These are phyloP conservation scores for Rhizophora mangle DNA, from an alignment of 345 rosid species.

Conservation along the genomic window DNA sequence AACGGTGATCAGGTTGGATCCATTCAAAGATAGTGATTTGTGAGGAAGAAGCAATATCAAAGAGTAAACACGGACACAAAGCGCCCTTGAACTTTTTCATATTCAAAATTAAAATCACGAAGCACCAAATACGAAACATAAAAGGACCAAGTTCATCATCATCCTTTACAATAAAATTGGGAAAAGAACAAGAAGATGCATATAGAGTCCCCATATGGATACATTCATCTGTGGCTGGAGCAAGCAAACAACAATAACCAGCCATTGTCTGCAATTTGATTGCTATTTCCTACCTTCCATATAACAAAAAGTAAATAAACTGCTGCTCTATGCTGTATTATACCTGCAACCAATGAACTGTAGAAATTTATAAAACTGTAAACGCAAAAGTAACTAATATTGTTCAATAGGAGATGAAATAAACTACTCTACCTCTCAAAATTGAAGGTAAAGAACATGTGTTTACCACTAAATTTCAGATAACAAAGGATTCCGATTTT, in stretches of 20 bases:
- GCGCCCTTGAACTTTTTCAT: no score
- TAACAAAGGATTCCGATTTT: no score
- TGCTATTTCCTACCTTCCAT: constrained; percentile 19
- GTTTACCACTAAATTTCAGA: no score
- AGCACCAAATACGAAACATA: no score
- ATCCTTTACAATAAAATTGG: constrained; percentile 16
- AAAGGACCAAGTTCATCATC: neutral
- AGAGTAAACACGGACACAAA: no score
- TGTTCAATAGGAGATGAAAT: neutral
- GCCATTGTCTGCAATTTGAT: constrained; percentile 14
- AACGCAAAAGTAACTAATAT: neutral
- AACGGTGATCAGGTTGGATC: no score
- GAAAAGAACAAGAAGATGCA: constrained; percentile 1
- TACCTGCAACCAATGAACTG: constrained; percentile 29
- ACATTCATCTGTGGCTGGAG: constrained; percentile 19
- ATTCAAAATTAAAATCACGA: no score
- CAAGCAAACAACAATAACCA: constrained; percentile 28
- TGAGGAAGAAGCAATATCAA: no score
- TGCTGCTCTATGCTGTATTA: constrained; percentile 22
- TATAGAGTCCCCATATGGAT: neutral
- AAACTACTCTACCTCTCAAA: neutral
- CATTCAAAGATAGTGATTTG: no score
- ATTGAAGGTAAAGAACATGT: neutral
- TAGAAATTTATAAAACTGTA: neutral
- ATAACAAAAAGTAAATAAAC: constrained; percentile 21